Conservation (phyloP, 2,329 filamentous ascomycete genomes). For the Arthrobotrys musiformis region DNA sequence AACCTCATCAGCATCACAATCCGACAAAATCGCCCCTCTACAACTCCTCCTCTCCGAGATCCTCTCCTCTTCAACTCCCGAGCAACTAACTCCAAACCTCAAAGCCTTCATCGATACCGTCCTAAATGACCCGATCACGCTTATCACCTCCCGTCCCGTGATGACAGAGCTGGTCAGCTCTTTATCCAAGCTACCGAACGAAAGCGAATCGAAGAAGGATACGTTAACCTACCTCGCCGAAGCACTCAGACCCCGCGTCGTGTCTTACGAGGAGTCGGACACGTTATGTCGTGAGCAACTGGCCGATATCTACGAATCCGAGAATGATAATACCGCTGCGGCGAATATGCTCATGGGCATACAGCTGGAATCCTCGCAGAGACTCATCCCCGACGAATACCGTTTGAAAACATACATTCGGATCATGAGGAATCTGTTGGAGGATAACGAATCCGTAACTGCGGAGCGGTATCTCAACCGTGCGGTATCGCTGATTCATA, state of each 20-base stretch:
- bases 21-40: conserved; percentile 69
- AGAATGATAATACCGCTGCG: conserved; percentile 82
- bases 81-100: conserved; percentile 70
- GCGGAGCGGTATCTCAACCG: conserved; percentile 92
- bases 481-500: conserved; percentile 90
- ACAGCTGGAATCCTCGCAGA: conserved; percentile 87
- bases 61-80: conserved; percentile 64
- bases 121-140: conserved; percentile 75
- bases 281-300: conserved; percentile 81
- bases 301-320: conserved; percentile 81
- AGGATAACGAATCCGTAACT: conserved; percentile 87
- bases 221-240: conserved; percentile 79
- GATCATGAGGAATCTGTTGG: conserved; percentile 91
- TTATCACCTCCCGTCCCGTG: conserved; percentile 78
- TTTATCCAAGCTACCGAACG: conserved; percentile 71
- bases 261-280: conserved; percentile 86
- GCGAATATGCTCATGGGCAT: conserved; percentile 84
- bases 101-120: conserved; percentile 75
- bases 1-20: conserved; percentile 64
- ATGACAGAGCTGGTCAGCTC: conserved; percentile 74
- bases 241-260: conserved; percentile 73
- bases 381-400: conserved; percentile 81
- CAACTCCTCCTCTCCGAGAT: conserved; percentile 70
- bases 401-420: conserved; percentile 90
- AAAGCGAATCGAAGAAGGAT: conserved; percentile 74